Evolutionary conservation across 129 eudicot genomes (phyloP).

Genomic region (Arctium lappa): DNA sequence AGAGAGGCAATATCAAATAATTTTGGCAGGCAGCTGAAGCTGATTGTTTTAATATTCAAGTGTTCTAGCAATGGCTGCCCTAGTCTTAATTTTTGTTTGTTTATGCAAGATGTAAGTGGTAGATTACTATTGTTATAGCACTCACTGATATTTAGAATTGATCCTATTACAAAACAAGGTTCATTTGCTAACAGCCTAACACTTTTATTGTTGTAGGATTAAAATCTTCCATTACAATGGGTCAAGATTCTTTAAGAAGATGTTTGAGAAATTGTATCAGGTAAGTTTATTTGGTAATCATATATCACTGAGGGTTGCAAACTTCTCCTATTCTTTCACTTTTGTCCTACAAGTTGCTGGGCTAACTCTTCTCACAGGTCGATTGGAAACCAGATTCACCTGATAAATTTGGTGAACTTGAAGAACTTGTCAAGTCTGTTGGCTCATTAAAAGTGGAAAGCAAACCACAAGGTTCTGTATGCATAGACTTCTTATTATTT

Average conservation of each 20-base stretch:
- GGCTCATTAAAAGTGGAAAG: constrained; percentile 58
- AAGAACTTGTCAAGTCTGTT: constrained; percentile 66
- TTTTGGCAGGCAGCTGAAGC: background rate
- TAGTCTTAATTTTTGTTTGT: background rate
- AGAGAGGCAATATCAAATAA: background rate
- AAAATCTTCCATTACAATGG: constrained; percentile 88
- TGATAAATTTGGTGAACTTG: constrained; percentile 74
- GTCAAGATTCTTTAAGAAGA: constrained; percentile 65
- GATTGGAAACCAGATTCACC: constrained; percentile 97
- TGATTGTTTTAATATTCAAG: background rate
- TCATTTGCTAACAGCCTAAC: constrained; percentile 5
- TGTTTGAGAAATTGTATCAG: constrained; percentile 87
- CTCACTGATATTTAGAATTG: background rate
- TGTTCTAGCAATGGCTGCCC: background rate
- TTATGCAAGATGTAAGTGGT: background rate
- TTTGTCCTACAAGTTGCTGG: background rate
- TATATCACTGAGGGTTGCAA: background rate
- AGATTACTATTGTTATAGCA: background rate
- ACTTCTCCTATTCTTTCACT: background rate
- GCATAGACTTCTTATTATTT: background rate
- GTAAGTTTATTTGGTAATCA: constrained; percentile 26
- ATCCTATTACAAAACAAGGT: constrained; percentile 1
- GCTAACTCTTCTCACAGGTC: constrained; percentile 47
- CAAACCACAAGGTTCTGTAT: constrained; percentile 53
- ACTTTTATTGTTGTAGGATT: constrained; percentile 46